These are phyloP conservation scores for Rickenella mellea DNA, from an alignment of 768 basidiomycete species.

Conservation along the genomic window DNA sequence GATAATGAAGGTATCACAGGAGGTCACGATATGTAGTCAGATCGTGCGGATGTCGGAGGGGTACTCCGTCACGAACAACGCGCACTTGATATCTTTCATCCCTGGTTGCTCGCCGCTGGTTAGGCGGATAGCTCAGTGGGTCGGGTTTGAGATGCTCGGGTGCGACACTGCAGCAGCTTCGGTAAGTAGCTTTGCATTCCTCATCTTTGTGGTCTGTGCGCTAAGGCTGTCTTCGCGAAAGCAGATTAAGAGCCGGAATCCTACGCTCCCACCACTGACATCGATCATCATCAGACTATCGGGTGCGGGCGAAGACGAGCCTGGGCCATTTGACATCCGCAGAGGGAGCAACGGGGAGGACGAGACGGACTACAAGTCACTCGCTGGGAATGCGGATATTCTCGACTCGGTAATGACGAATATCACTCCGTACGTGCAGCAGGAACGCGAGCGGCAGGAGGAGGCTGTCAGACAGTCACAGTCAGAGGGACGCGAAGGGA, in stretches of 20 bases:
- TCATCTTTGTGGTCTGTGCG: too few relatives aligned
- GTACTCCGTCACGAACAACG: conserved; percentile 40
- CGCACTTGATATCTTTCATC: conserved; percentile 40
- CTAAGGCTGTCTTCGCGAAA: too few relatives aligned
- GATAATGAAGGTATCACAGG: too few relatives aligned
- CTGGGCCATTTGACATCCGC: conserved; percentile 45
- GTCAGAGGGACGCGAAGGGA: conserved; percentile 3
- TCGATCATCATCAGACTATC: conserved; percentile 42
- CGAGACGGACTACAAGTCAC: conserved; percentile 46
- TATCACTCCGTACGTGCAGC: conserved; percentile 43
- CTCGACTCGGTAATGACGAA: conserved; percentile 52
- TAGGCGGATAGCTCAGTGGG: conserved; percentile 45
- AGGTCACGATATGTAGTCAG: conserved; percentile 34
- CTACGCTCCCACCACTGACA: conserved; percentile 40
- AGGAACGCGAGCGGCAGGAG: conserved; percentile 25
- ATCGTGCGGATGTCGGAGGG: conserved; percentile 29
- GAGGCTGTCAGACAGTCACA: background rate
- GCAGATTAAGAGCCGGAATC: conserved; percentile 32
- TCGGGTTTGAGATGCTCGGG: conserved; percentile 48
- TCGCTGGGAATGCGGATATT: conserved; percentile 45
- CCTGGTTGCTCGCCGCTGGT: conserved; percentile 39
- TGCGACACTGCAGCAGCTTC: conserved; percentile 18
- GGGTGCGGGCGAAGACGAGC: conserved; percentile 25
- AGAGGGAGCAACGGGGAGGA: conserved; percentile 30
- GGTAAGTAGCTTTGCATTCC: conserved; percentile 9